Conservation (phyloP, 2,329 filamentous ascomycete genomes). For the Venturia aucupariae region DNA sequence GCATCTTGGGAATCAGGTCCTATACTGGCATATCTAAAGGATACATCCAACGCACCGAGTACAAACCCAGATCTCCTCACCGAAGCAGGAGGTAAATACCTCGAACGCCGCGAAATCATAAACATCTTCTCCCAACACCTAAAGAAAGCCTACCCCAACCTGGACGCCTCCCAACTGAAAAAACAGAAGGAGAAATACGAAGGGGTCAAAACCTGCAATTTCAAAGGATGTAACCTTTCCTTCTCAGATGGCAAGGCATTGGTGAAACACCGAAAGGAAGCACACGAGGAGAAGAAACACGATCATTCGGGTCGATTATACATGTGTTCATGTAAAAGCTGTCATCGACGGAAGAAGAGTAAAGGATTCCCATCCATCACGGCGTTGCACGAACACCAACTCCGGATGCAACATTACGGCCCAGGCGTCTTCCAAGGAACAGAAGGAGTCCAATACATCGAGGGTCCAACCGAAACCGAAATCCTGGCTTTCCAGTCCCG, state of each 20-base stretch:
- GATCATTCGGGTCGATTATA: slow-evolving; percentile 19
- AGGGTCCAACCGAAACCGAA: slow-evolving; percentile 3
- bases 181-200: slow-evolving; percentile 21
- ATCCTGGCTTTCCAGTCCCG: background rate
- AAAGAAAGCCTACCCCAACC: slow-evolving; percentile 18
- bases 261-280: slow-evolving; percentile 18
- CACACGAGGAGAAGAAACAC: slow-evolving; percentile 18
- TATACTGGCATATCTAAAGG: slow-evolving; percentile 20
- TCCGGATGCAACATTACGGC: slow-evolving; percentile 14
- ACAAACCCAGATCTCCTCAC: slow-evolving; percentile 16
- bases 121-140: slow-evolving; percentile 19
- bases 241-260: slow-evolving; percentile 19
- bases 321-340: slow-evolving; percentile 18
- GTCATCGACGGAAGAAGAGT: slow-evolving; percentile 18
- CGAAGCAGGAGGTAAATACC: slow-evolving; percentile 19
- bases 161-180: slow-evolving; percentile 17
- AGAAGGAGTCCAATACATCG: slow-evolving; percentile 6
- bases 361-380: slow-evolving; percentile 19
- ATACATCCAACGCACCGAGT: slow-evolving; percentile 14
- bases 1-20: slow-evolving; percentile 19
- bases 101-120: slow-evolving; percentile 18
- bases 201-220: slow-evolving; percentile 19
- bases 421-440: background rate
- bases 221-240: slow-evolving; percentile 18
- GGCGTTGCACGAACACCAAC: slow-evolving; percentile 18